These are phyloP conservation scores for Tillandsia fasciculata DNA, from an alignment of 176 grass and related monocot genomes.

Conservation along the genomic window DNA sequence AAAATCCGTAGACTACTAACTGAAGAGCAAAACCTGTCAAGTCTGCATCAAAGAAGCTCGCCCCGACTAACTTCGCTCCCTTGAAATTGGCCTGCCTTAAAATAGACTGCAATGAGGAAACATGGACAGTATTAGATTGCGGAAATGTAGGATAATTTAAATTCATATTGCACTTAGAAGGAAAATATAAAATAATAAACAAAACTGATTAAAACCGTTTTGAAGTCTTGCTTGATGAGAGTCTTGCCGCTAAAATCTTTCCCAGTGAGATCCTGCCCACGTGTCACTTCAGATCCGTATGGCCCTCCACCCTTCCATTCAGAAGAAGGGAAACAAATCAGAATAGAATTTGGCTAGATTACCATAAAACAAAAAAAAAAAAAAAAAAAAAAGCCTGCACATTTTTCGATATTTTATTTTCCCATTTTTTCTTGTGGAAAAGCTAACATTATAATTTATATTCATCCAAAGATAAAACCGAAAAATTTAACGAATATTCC, in stretches of 20 bases:
- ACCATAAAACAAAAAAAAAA: no score
- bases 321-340: background rate
- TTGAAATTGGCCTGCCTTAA: conserved; percentile 83
- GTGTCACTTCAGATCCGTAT: conserved; percentile 75
- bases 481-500: background rate
- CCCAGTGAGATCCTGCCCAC: conserved; percentile 82
- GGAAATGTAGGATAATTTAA: background rate
- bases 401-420: background rate
- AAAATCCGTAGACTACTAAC: no score
- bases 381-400: background rate
- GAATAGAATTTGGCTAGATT: background rate
- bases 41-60: conserved; percentile 87
- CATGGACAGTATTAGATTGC: background rate
- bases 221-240: conserved; percentile 94
- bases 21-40: conserved; percentile 44
- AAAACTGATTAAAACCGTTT: conserved; percentile 37
- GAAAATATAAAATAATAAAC: background rate
- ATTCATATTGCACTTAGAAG: background rate
- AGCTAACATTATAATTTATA: background rate
- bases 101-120: conserved; percentile 43
- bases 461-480: background rate
- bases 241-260: conserved; percentile 91
- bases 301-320: conserved; percentile 67
- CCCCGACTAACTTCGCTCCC: conserved; percentile 62
- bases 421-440: background rate